These are phyloP conservation scores for Ramularia endophylla DNA, from an alignment of 2,329 filamentous ascomycete species.

Conservation along the genomic window DNA sequence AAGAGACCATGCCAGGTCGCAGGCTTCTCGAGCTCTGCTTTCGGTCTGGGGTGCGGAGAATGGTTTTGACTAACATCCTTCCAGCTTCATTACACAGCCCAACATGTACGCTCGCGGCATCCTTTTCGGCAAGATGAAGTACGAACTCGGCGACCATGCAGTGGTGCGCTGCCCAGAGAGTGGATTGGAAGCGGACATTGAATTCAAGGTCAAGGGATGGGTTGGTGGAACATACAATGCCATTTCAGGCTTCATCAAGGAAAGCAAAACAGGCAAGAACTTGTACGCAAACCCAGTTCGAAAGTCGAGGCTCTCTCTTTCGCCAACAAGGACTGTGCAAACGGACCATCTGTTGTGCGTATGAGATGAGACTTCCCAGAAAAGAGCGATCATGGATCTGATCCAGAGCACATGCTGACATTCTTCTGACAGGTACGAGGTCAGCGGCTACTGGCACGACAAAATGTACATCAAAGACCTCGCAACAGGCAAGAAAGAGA, in stretches of 20 bases:
- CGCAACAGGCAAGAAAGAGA: conserved; percentile 75
- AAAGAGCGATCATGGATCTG: no score
- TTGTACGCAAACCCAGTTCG: no score
- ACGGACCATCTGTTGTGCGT: no score
- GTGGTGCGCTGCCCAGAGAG: conserved; percentile 87
- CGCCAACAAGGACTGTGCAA: no score
- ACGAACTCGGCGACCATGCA: conserved; percentile 94
- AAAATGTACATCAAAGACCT: conserved; percentile 91
- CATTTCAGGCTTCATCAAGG: conserved; percentile 85
- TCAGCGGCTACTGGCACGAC: conserved; percentile 88
- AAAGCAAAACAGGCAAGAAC: conserved; percentile 76
- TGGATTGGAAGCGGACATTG: conserved; percentile 79
- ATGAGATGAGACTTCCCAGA: no score
- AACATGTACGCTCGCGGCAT: conserved; percentile 99
- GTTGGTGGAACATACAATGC: conserved; percentile 95
- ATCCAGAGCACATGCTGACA: no score
- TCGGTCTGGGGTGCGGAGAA: neutral
- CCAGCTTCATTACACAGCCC: conserved; percentile 84
- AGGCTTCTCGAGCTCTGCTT: neutral
- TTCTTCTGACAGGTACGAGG: conserved; percentile 55
- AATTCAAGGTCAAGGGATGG: conserved; percentile 99
- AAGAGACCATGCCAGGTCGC: no score
- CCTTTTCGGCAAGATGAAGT: conserved; percentile 98
- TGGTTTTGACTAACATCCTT: conserved; percentile 15
- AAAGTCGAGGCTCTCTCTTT: no score